phyloP scores from a whole-genome alignment of 331 rosid species.

The Quercus tomentella region DNA sequence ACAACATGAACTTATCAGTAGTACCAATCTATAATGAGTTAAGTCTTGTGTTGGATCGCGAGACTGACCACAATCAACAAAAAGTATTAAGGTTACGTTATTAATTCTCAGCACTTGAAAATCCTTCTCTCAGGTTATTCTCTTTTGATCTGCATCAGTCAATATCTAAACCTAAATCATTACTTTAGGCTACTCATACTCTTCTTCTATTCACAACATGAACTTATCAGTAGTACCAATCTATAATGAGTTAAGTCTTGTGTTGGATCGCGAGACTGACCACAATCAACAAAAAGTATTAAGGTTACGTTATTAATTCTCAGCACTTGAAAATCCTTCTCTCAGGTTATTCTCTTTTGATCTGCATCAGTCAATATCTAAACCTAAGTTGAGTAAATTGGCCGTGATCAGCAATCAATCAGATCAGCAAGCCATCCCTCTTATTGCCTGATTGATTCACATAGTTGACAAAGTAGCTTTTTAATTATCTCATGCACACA shows the following conservation, averaged over 20 bases:
- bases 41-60: not conserved
- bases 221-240: not conserved
- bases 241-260: not conserved
- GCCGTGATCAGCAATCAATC: not conserved
- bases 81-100: not conserved
- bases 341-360: constrained; percentile 1
- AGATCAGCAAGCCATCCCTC: constrained; percentile 3
- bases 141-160: not conserved
- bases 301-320: not conserved
- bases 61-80: not conserved
- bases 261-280: not conserved
- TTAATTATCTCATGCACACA: constrained; percentile 8
- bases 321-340: not conserved
- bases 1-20: not conserved
- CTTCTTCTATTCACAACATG: not conserved
- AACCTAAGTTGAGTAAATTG: not conserved
- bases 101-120: not conserved
- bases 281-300: not conserved
- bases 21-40: not conserved
- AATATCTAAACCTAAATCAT: not conserved
- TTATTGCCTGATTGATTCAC: not conserved
- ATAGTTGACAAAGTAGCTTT: not conserved
- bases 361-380: not conserved
- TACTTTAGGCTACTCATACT: not conserved
- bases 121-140: not conserved